Evolutionary conservation across 257 asterid species (phyloP), one percentile per base, ranked within the genome.

Genomic region (Rubia yunnanensis): DNA sequence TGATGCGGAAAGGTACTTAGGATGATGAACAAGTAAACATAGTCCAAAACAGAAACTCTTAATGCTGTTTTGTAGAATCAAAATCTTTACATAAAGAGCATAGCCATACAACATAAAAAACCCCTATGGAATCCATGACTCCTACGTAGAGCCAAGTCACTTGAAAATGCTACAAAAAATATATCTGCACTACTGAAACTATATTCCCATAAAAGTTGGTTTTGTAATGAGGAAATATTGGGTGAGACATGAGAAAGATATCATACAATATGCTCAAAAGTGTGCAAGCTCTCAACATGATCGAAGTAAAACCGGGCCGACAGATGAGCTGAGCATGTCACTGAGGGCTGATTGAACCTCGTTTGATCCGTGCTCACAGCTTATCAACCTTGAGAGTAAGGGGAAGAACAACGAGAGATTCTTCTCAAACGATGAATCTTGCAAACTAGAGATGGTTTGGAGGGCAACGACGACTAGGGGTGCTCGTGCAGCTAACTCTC

Each of bases 311-410:
- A 94, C 84, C 0, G 98, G 98, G 10, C 96, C 97, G 52, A 94
- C 95, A 1, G 94, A 81, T 3, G 95, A 81, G 70, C 83, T 76
- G 32, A 94, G 94, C 86, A 94, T 85, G 36, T 90, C 95, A 24
- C 96, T 88, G 5, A 94, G 82, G 61, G 96, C 97, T 31, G 78
- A 58, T 77, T 90, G 99, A 65, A 94, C 88, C 83, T 94, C 99
- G 52, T 72, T 85, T 10, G 99, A 94, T 27, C 99, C 99, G 34
- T 94, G 99, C 76, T 94, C 99, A 27, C 98, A 94, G 41, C 95
- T 83, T 74, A 90, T 85, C 80, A 94, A 83, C 76, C 84, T 81
- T 8, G 96, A 84, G 52, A 94, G 74, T 80, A 90, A 67, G 52
- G 99, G 99, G 69, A 88, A 90, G 73, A 94, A 83, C 71, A 78